Base-by-base conservation (phyloP, 2,329 filamentous ascomycete genomes). In the Penicillium fuscoglaucum region DNA sequence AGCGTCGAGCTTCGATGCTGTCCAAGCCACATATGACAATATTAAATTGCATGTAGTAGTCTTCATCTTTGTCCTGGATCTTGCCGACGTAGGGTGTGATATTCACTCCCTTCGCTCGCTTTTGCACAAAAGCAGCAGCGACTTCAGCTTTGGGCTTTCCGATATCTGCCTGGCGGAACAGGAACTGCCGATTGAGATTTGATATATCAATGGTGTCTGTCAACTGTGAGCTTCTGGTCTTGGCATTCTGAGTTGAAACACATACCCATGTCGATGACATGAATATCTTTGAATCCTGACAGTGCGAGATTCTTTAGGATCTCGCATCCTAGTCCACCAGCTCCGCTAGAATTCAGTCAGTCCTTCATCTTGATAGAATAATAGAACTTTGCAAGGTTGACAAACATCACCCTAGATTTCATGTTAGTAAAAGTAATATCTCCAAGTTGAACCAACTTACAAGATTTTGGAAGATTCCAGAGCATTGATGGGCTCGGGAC, bases 241-340 rank as follows among this genome's bases (percentile, higher is more conserved):
- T 45, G n/a, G 15, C 9, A 26, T 24, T n/a, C 29, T 8, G 2
- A 31, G 26, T 50, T 21, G 29, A 40, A 17, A n/a, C 5, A 72
- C 82, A 58, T 77, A 89, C 90, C 91, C 95, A 99, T 99, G 78
- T 99, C 95, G 69, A 99, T 98, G 59, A 99, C 95, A 79, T 99
- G 92, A 66, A 99, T 97, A 70, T 96, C 87, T 76, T 90, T 96
- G 80, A 99, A 99, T 29, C 93, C 92, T 2, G 93, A 97, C 52
- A 99, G 83, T 43, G 95, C 95, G 35, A 99, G 83, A 70, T 99
- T 91, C 80, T 99, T 99, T 52, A 99, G 81, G 45, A 99, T 96
- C 74, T 99, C 95, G 70, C 95, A 99, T 65, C 95, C 95, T 59
- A 99, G 78, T 12, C 95, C 95, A 61, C 95, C 95, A 59, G 95